These are phyloP conservation scores for Cenococcum geophilum DNA, from an alignment of 495 filamentous ascomycete species.

Conservation along the genomic window DNA sequence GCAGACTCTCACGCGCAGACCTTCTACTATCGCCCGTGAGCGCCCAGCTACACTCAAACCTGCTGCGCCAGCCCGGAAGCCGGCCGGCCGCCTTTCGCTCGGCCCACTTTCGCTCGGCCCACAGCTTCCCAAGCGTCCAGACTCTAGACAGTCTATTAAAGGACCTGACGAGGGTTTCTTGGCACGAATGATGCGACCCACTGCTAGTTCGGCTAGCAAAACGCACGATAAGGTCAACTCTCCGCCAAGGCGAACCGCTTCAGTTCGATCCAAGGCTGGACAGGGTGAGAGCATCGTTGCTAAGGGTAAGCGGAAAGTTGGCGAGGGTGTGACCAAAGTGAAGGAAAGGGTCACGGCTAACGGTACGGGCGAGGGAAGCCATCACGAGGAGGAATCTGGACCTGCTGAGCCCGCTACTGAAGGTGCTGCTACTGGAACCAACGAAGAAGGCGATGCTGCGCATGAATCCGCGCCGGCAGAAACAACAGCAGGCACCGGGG, in stretches of 20 bases:
- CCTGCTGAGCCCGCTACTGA: conserved; percentile 5
- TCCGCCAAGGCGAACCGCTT: conserved; percentile 21
- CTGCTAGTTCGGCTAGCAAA: conserved; percentile 70
- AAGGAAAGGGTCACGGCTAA: conserved; percentile 23
- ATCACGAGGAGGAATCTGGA: conserved; percentile 7
- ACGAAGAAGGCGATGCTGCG: not conserved
- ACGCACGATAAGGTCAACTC: conserved; percentile 56
- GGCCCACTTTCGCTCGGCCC: conserved; percentile 16
- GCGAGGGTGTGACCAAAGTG: conserved; percentile 17
- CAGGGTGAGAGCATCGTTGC: conserved; percentile 10
- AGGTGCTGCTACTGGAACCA: not conserved
- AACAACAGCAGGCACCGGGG: conserved; percentile 12
- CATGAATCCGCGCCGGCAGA: conserved; percentile 7
- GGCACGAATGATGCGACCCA: conserved; percentile 89
- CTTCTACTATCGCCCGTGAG: conserved; percentile 23
- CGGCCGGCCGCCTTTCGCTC: conserved; percentile 22
- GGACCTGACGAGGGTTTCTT: conserved; percentile 65
- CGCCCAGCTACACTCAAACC: conserved; percentile 27
- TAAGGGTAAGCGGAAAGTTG: conserved; percentile 26
- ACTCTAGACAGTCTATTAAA: conserved; percentile 40
- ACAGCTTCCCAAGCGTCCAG: conserved; percentile 29
- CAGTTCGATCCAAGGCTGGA: conserved; percentile 15
- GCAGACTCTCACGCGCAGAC: conserved; percentile 23
- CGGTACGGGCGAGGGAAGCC: conserved; percentile 10
- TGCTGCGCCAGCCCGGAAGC: conserved; percentile 22